These are phyloP conservation scores for Ligustrum vulgare DNA, from an alignment of 257 asterid genomes.

Conservation along the genomic window DNA sequence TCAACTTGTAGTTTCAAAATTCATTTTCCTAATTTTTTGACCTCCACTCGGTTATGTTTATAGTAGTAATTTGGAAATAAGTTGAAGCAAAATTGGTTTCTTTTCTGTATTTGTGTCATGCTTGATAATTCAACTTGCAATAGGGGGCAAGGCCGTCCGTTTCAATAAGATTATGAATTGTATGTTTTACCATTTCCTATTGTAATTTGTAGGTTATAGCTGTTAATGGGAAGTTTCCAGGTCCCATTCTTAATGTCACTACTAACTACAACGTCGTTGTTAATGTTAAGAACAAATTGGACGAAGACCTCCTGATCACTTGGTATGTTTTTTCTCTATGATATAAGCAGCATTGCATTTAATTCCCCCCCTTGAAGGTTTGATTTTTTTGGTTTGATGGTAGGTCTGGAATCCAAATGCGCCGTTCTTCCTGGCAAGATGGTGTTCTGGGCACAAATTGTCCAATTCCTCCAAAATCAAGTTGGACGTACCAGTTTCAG, in stretches of 20 bases:
- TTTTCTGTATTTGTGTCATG: background rate
- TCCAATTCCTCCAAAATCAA: slow-evolving; percentile 76
- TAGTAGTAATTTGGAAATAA: background rate
- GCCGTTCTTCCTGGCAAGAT: slow-evolving; percentile 93
- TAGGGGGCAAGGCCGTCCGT: background rate
- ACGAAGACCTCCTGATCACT: slow-evolving; percentile 77
- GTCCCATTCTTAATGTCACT: slow-evolving; percentile 79
- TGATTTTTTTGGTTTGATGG: background rate
- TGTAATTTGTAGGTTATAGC: slow-evolving; percentile 79
- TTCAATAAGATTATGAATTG: background rate
- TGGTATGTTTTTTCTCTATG: slow-evolving; percentile 45
- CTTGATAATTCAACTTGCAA: background rate
- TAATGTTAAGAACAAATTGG: slow-evolving; percentile 77
- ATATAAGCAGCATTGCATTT: background rate
- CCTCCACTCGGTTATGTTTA: background rate
- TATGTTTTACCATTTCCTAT: background rate
- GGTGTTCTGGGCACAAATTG: slow-evolving; percentile 96
- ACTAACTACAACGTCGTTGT: slow-evolving; percentile 87
- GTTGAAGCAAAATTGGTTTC: background rate
- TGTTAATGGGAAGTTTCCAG: slow-evolving; percentile 82
- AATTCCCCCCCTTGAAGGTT: background rate
- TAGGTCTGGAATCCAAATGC: slow-evolving; percentile 97
- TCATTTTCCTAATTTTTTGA: background rate
- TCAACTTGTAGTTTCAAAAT: background rate
- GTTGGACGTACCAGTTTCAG: slow-evolving; percentile 95